phyloP scores from a whole-genome alignment of 495 filamentous ascomycete genomes.

The Beverwykella pulmonaria region DNA sequence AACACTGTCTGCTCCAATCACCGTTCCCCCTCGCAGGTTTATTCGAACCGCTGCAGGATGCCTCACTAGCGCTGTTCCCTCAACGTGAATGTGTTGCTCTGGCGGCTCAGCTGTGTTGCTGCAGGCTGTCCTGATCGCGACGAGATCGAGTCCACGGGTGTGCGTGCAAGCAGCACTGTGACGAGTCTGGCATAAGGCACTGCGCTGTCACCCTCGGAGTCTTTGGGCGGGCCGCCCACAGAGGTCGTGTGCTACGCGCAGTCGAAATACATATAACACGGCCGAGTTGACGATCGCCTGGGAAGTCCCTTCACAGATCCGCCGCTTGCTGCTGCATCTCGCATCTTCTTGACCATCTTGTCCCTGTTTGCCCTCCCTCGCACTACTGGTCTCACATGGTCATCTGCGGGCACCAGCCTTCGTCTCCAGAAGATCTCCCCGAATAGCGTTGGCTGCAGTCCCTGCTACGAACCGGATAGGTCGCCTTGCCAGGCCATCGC shows the following conservation, averaged over 20 bases:
- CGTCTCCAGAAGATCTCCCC: slow-evolving; percentile 30
- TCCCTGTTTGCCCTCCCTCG: not conserved
- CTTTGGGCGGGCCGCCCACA: not conserved
- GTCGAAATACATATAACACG: slow-evolving; percentile 16
- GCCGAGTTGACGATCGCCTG: slow-evolving; percentile 18
- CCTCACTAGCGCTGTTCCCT: slow-evolving; percentile 13
- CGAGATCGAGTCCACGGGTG: slow-evolving; percentile 20
- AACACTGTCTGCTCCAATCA: slow-evolving; percentile 18
- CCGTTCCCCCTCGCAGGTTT: not conserved
- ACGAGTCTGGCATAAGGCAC: slow-evolving; percentile 23
- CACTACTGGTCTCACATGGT: slow-evolving; percentile 5
- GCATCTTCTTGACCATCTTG: not conserved
- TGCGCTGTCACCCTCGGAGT: slow-evolving; percentile 31
- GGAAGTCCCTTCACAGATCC: not conserved
- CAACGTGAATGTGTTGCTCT: slow-evolving; percentile 24
- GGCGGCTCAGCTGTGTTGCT: slow-evolving; percentile 2
- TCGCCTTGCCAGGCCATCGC: slow-evolving; percentile 16
- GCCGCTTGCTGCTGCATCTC: slow-evolving; percentile 1
- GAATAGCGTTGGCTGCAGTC: slow-evolving; percentile 30
- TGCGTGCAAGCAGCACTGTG: slow-evolving; percentile 19
- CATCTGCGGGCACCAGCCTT: slow-evolving; percentile 26
- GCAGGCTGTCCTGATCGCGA: slow-evolving; percentile 8
- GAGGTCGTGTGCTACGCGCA: slow-evolving; percentile 22
- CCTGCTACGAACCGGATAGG: slow-evolving; percentile 16
- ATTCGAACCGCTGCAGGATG: slow-evolving; percentile 13